Conservation (phyloP, 2,329 filamentous ascomycete species). For the Rosellinia necatrix region DNA sequence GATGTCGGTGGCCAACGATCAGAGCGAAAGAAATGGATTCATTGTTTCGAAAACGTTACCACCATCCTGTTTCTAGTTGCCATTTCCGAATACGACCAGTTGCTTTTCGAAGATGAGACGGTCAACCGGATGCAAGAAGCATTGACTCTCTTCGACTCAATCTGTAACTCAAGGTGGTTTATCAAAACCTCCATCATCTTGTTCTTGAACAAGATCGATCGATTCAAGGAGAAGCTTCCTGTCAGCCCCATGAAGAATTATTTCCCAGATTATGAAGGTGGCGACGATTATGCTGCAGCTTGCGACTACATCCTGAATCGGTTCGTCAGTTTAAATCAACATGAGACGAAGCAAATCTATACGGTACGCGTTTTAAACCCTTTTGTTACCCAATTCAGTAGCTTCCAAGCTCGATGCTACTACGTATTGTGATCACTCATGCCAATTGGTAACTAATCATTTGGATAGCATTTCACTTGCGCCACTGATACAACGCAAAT, state of each 20-base stretch:
- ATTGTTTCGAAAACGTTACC: constrained; percentile 97
- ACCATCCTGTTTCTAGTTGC: constrained; percentile 96
- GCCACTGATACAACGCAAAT: constrained; percentile 99
- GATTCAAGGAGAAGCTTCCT: constrained; percentile 84
- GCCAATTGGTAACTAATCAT: neutral
- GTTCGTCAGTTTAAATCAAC: constrained; percentile 97
- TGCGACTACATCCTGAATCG: constrained; percentile 99
- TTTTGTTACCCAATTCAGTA: neutral
- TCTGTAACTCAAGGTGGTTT: constrained; percentile 89
- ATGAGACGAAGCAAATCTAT: constrained; percentile 99
- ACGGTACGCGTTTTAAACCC: constrained; percentile 45
- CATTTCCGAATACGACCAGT: constrained; percentile 95
- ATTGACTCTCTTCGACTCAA: constrained; percentile 82
- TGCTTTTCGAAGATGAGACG: constrained; percentile 94
- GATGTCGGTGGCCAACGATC: constrained; percentile 95
- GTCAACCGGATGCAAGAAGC: constrained; percentile 95
- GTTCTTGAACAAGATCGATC: constrained; percentile 87
- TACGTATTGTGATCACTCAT: neutral
- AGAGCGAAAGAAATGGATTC: constrained; percentile 99
- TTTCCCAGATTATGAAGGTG: constrained; percentile 91
- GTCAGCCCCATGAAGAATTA: constrained; percentile 86
- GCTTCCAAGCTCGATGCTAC: neutral
- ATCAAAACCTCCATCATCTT: constrained; percentile 88
- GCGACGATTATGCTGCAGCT: constrained; percentile 91
- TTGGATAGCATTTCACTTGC: constrained; percentile 80